Conservation (phyloP, 768 basidiomycete species). For the Tricholoma furcatifolium region DNA sequence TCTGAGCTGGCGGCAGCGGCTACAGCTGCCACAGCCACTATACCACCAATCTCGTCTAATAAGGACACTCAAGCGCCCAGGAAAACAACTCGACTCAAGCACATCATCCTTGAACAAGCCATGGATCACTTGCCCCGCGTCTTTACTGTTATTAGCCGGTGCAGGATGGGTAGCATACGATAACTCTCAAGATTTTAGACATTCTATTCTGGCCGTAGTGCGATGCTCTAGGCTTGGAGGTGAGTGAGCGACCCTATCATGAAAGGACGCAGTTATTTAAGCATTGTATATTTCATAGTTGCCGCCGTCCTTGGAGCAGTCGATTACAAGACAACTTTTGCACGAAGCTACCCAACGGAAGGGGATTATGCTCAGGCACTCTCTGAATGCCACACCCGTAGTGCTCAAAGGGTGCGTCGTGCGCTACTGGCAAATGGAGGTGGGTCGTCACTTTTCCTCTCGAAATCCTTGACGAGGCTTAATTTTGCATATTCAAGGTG, state of each 20-base stretch:
- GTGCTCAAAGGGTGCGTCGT: conserved; percentile 73
- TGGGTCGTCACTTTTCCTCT: conserved; percentile 25
- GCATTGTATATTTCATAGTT: conserved; percentile 31
- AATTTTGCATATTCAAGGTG: conserved; percentile 39
- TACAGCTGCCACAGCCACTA: conserved; percentile 6
- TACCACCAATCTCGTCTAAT: conserved; percentile 6
- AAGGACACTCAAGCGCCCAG: conserved; percentile 8
- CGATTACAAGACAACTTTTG: conserved; percentile 73
- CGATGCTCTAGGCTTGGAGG: conserved; percentile 82
- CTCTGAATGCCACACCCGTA: conserved; percentile 81
- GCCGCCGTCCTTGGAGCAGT: conserved; percentile 63
- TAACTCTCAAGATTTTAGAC: conserved; percentile 69
- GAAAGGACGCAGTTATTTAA: conserved; percentile 22
- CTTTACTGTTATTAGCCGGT: conserved; percentile 33
- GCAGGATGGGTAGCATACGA: conserved; percentile 56
- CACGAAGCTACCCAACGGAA: conserved; percentile 47
- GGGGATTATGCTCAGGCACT: conserved; percentile 52
- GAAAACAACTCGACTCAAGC: background rate
- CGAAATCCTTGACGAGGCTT: conserved; percentile 3
- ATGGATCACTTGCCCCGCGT: conserved; percentile 38
- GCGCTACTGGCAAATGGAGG: conserved; percentile 92
- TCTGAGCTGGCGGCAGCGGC: conserved; percentile 17
- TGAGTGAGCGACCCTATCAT: conserved; percentile 27
- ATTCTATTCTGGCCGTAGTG: conserved; percentile 67
- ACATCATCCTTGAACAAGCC: conserved; percentile 11